Evolutionary conservation across 768 basidiomycete species (phyloP).

Genomic region (Hypholoma sublateritium): DNA sequence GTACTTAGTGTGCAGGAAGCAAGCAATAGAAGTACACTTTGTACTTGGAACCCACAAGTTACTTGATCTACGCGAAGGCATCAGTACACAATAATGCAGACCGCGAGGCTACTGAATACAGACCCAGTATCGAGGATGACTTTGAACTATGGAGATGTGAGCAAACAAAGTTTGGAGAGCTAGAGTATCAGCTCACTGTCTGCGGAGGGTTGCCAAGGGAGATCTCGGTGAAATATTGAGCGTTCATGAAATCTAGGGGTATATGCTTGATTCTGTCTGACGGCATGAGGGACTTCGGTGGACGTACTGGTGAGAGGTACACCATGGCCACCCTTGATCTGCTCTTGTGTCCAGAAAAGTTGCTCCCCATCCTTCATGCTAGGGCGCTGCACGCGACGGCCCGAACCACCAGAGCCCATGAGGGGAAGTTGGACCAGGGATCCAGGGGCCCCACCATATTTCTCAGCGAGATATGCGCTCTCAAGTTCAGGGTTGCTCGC

Average conservation of each 20-base stretch:
- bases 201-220: slow-evolving; percentile 83
- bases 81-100: neutral
- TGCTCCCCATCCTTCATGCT: slow-evolving; percentile 46
- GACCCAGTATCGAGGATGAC: slow-evolving; percentile 94
- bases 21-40: slow-evolving; percentile 84
- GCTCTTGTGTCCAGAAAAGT: slow-evolving; percentile 81
- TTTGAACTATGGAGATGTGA: slow-evolving; percentile 61
- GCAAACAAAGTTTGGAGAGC: slow-evolving; percentile 2
- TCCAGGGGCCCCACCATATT: slow-evolving; percentile 76
- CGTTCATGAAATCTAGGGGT: slow-evolving; percentile 89
- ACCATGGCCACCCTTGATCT: slow-evolving; percentile 73
- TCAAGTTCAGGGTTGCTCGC: slow-evolving; percentile 65
- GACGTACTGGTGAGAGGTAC: slow-evolving; percentile 88
- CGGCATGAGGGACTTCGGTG: neutral
- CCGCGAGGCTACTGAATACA: neutral
- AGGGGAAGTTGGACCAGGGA: slow-evolving; percentile 51
- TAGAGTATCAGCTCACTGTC: slow-evolving; percentile 42
- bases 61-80: slow-evolving; percentile 55
- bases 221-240: slow-evolving; percentile 94
- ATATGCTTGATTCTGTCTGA: neutral
- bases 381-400: slow-evolving; percentile 53
- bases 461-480: slow-evolving; percentile 87
- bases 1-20: slow-evolving; percentile 94
- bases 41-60: slow-evolving; percentile 93
- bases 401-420: slow-evolving; percentile 72